Evolutionary conservation across 257 asterid genomes (phyloP).

Genomic region (Knoxia roxburghii): DNA sequence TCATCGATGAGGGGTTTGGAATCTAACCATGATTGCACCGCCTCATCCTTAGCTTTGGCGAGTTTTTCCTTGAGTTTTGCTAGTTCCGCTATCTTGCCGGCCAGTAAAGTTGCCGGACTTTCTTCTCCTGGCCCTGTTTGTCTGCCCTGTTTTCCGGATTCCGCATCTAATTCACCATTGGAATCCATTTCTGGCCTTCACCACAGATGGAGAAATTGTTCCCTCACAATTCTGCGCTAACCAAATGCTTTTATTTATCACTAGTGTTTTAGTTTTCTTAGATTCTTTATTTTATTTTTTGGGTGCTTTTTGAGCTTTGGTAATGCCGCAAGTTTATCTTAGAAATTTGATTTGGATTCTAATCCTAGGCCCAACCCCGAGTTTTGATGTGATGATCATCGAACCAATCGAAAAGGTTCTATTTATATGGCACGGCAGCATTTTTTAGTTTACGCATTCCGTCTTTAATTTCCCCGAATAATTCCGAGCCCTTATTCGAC

Average conservation of each 20-base stretch:
- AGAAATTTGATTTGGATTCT: not conserved
- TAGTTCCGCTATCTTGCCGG: slow-evolving; percentile 29
- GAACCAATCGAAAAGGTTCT: not conserved
- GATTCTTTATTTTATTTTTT: not conserved
- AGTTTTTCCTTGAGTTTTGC: slow-evolving; percentile 34
- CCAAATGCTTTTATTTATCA: not conserved
- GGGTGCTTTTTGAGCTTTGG: slow-evolving; percentile 5
- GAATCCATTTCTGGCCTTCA: slow-evolving; percentile 9
- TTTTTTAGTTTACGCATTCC: not conserved
- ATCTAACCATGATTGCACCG: slow-evolving; percentile 58
- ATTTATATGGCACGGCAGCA: not conserved
- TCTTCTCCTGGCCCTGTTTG: slow-evolving; percentile 11
- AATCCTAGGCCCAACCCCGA: not conserved
- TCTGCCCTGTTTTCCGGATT: not conserved
- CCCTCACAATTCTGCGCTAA: no score
- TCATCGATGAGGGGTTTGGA: slow-evolving; percentile 56
- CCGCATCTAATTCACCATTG: not conserved
- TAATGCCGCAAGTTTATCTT: not conserved
- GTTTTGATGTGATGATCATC: slow-evolving; percentile 5
- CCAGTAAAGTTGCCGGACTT: not conserved
- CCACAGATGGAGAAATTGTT: not conserved
- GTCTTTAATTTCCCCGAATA: not conserved
- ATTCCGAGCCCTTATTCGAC: not conserved
- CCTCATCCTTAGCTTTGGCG: slow-evolving; percentile 54
- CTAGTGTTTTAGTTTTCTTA: not conserved